A percentile compares a stretch with the other conserved stretches of the same genome.
These are phyloP conservation scores for Russula vinacea DNA, from an alignment of 768 basidiomycete species.

Conservation along the genomic window DNA sequence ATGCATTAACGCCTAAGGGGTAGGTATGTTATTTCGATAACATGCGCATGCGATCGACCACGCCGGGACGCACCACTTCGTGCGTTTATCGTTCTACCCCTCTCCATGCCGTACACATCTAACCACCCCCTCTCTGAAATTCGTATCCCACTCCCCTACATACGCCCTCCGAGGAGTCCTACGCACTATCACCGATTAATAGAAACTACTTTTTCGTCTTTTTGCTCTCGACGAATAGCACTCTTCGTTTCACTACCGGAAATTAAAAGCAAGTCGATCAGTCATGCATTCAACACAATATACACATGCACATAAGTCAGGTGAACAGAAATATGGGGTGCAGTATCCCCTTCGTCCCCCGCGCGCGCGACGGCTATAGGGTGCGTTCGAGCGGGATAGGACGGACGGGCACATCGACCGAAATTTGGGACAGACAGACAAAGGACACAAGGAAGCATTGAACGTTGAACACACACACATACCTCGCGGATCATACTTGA, in stretches of 20 bases:
- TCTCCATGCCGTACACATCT: slow-evolving; percentile 2
- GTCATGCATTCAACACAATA: neutral
- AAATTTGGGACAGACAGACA: no score
- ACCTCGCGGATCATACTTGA: slow-evolving; percentile 91
- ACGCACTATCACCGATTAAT: neutral
- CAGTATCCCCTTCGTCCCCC: no score
- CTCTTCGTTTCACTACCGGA: slow-evolving; percentile 58
- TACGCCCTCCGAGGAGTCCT: neutral
- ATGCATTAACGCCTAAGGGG: neutral
- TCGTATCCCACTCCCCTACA: neutral
- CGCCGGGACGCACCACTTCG: neutral
- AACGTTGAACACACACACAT: slow-evolving; percentile 30
- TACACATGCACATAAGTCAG: no score
- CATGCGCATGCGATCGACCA: neutral
- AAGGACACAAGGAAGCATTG: neutral
- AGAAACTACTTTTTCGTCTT: slow-evolving; percentile 55
- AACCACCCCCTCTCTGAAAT: neutral
- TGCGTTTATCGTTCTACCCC: neutral
- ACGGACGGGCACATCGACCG: neutral
- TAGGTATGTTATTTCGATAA: neutral
- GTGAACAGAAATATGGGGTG: no score
- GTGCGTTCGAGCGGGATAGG: no score
- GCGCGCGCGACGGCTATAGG: no score
- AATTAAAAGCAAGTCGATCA: neutral
- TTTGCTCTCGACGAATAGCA: slow-evolving; percentile 75